Base-by-base conservation (phyloP, 495 filamentous ascomycete genomes). In the Xylaria castorea region DNA sequence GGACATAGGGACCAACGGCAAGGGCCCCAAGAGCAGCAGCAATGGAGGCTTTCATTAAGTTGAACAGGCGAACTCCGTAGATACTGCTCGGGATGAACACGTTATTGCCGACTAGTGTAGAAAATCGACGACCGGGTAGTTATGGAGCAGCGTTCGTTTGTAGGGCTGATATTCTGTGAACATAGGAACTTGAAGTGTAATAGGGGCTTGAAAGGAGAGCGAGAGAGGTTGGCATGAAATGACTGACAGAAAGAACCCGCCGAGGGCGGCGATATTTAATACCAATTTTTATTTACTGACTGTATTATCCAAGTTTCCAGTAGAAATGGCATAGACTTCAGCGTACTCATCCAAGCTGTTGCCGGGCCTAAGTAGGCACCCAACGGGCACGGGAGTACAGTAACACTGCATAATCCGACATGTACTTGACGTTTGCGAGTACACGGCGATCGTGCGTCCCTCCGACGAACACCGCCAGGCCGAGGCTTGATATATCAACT, bases 31-130 rank as follows among this genome's bases (percentile, higher is more conserved):
- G 46, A 34, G 25, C 57, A 0, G 50, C 36, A 16, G 44, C 8
- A 48, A 75, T 65, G 36, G 40, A 27, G n/a, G 22, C 20, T 30
- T 71, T 71, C 70, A 72, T 72, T 22, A 40, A 30, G 30, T 27
- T 30, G 20, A 36, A 48, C 1, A 66, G 32, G 61, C 9, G 44
- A 22, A 2, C 3, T 14, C 55, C 4, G 12, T 20, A 11, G 27
- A 42, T 44, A 20, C 4, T 36, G 4, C 27, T 8, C 6, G 38
- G 1, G 9, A 40, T 12, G 5, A 30, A 58, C 0, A 5, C 11
- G 38, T 7, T 8, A 16, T 22, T 20, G 1, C 22, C 16, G 11
- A 36, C 36, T 58, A 25, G 20, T 50, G 16, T 44, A 53, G 6
- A 4, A 32, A 27, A n/a, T 42, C 25, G 30, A 44, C 14, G 18